Conservation (phyloP, 345 rosid genomes). For the Acer negundo region DNA sequence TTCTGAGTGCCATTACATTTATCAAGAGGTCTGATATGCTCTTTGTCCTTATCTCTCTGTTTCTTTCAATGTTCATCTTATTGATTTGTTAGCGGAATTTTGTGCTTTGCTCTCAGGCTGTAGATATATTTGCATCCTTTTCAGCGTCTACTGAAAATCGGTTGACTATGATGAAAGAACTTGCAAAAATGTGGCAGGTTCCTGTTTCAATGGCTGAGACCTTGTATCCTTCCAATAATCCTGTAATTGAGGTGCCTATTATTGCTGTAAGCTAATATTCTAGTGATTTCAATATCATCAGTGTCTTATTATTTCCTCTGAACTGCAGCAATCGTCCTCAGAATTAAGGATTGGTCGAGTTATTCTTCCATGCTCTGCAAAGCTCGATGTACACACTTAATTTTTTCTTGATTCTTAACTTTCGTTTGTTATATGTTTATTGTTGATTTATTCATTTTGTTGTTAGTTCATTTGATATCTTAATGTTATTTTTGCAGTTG, state of each 20-base stretch:
- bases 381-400: slow-evolving; percentile 44
- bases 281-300: slow-evolving; percentile 18
- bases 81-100: slow-evolving; percentile 4
- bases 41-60: not conserved
- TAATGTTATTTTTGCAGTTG: slow-evolving; percentile 44
- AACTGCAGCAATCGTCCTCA: slow-evolving; percentile 53
- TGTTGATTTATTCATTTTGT: slow-evolving; percentile 14
- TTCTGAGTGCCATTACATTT: slow-evolving; percentile 51
- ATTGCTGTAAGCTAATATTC: slow-evolving; percentile 20
- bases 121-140: slow-evolving; percentile 76
- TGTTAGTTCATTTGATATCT: slow-evolving; percentile 13
- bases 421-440: slow-evolving; percentile 22
- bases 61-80: slow-evolving; percentile 1
- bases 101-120: slow-evolving; percentile 54
- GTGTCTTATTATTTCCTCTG: slow-evolving; percentile 29
- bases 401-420: slow-evolving; percentile 15
- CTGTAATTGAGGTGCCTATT: slow-evolving; percentile 71
- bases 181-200: slow-evolving; percentile 69
- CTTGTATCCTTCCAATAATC: slow-evolving; percentile 53
- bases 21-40: slow-evolving; percentile 64
- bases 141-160: slow-evolving; percentile 52
- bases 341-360: slow-evolving; percentile 76
- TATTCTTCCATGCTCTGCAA: slow-evolving; percentile 50
- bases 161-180: slow-evolving; percentile 47
- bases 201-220: slow-evolving; percentile 41